Evolutionary conservation across 2,329 filamentous ascomycete genomes (phyloP).

Genomic region (Eutypa lata): DNA sequence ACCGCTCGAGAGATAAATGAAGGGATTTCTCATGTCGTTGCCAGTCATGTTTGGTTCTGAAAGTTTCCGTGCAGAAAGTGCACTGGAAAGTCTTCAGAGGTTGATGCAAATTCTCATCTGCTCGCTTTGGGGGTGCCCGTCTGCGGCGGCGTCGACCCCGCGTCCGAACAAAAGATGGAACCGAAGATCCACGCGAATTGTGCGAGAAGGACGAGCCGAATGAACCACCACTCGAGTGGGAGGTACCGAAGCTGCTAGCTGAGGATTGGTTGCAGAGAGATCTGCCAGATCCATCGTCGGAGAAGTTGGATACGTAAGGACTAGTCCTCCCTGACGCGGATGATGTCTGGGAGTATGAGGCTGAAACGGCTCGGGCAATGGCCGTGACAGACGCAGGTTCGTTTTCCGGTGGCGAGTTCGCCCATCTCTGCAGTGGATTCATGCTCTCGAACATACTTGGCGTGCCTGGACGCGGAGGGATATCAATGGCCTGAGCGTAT

Average conservation of each 20-base stretch:
- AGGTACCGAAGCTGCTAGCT: slow-evolving; percentile 58
- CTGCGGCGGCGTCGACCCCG: slow-evolving; percentile 50
- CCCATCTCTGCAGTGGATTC: slow-evolving; percentile 58
- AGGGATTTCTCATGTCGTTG: slow-evolving; percentile 68
- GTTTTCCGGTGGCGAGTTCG: slow-evolving; percentile 57
- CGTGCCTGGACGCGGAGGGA: slow-evolving; percentile 60
- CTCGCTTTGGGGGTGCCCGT: slow-evolving; percentile 35
- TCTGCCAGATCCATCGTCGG: slow-evolving; percentile 57
- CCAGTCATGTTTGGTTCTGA: slow-evolving; percentile 68
- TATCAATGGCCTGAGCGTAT: slow-evolving; percentile 66
- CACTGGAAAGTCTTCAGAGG: slow-evolving; percentile 61
- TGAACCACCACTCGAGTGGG: slow-evolving; percentile 56
- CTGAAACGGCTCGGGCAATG: slow-evolving; percentile 56
- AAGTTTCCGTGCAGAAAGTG: slow-evolving; percentile 67
- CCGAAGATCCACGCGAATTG: slow-evolving; percentile 54
- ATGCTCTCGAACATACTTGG: slow-evolving; percentile 49
- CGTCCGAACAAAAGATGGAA: slow-evolving; percentile 38
- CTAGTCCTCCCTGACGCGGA: slow-evolving; percentile 54
- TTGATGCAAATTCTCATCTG: slow-evolving; percentile 35
- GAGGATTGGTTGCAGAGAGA: slow-evolving; percentile 60
- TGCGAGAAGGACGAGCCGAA: slow-evolving; percentile 59
- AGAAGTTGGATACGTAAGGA: slow-evolving; percentile 54
- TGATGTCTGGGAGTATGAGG: slow-evolving; percentile 38
- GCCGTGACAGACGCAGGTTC: slow-evolving; percentile 58
- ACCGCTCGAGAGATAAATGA: slow-evolving; percentile 62